Conservation (phyloP, 768 basidiomycete species). For the Collybiopsis confluens region DNA sequence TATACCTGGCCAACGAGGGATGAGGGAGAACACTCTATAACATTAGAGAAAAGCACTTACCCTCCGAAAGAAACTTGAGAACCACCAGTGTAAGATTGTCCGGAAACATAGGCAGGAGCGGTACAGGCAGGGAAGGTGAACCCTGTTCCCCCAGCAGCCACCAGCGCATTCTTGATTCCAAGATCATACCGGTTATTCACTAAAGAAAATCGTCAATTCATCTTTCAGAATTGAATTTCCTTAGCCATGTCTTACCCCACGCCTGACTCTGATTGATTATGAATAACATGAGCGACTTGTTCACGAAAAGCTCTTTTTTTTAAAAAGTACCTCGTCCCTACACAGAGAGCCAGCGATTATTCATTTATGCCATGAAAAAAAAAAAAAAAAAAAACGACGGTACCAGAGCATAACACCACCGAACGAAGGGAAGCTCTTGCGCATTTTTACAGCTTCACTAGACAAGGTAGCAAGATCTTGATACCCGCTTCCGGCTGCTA, state of each 20-base stretch:
- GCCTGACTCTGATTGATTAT: slow-evolving; percentile 1
- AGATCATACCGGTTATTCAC: slow-evolving; percentile 58
- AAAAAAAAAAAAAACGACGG: slow-evolving; percentile 33
- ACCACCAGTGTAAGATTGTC: slow-evolving; percentile 47
- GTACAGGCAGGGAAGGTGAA: slow-evolving; percentile 63
- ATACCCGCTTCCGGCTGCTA: slow-evolving; percentile 59
- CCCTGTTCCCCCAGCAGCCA: slow-evolving; percentile 61
- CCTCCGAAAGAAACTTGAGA: slow-evolving; percentile 51
- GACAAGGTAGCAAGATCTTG: slow-evolving; percentile 43
- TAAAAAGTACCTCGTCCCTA: slow-evolving; percentile 4
- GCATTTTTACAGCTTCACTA: slow-evolving; percentile 44
- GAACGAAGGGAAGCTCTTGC: slow-evolving; percentile 57
- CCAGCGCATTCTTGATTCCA: slow-evolving; percentile 56
- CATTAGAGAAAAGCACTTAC: slow-evolving; percentile 26
- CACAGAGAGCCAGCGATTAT: neutral
- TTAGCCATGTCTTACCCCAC: neutral
- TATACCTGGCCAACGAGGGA: slow-evolving; percentile 37
- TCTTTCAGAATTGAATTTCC: neutral
- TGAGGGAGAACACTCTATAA: neutral
- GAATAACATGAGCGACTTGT: neutral
- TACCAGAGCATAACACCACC: slow-evolving; percentile 62
- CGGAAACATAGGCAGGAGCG: slow-evolving; percentile 48
- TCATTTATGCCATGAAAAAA: slow-evolving; percentile 22
- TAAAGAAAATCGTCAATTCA: slow-evolving; percentile 13
- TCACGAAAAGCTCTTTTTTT: neutral